Conservation (phyloP, 75 land plant species). For the Pseudotsuga menziesii region DNA sequence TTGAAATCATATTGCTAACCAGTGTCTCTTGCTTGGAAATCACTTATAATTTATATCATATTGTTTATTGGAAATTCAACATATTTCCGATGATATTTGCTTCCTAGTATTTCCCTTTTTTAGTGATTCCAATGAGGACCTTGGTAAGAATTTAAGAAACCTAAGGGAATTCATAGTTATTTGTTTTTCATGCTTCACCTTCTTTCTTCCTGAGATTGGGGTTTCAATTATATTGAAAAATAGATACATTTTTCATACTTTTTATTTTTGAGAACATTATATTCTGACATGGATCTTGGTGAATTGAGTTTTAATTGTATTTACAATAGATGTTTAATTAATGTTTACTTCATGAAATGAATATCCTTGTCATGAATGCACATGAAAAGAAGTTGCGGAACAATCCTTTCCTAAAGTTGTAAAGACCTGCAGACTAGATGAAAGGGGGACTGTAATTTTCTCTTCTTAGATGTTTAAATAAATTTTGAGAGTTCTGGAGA, state of each 20-base stretch:
- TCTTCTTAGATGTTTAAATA: slow-evolving; percentile 30
- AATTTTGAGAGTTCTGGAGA: slow-evolving; percentile 49
- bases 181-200: neutral
- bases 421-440: slow-evolving; percentile 8
- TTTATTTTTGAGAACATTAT: too few species aligned
- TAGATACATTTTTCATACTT: too few species aligned
- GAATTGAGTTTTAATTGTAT: neutral
- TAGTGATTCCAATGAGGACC: too few species aligned
- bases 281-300: neutral
- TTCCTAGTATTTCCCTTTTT: neutral
- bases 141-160: too few species aligned
- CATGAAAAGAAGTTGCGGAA: neutral
- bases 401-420: neutral
- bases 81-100: neutral
- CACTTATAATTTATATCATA: too few species aligned
- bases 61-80: neutral
- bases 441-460: neutral
- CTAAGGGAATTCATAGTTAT: too few species aligned
- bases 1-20: too few species aligned
- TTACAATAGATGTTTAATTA: neutral
- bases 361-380: neutral
- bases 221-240: neutral
- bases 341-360: neutral
- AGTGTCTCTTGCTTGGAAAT: too few species aligned
- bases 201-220: neutral